phyloP scores from a whole-genome alignment of 129 eudicot species.

The Helianthus annuus region DNA sequence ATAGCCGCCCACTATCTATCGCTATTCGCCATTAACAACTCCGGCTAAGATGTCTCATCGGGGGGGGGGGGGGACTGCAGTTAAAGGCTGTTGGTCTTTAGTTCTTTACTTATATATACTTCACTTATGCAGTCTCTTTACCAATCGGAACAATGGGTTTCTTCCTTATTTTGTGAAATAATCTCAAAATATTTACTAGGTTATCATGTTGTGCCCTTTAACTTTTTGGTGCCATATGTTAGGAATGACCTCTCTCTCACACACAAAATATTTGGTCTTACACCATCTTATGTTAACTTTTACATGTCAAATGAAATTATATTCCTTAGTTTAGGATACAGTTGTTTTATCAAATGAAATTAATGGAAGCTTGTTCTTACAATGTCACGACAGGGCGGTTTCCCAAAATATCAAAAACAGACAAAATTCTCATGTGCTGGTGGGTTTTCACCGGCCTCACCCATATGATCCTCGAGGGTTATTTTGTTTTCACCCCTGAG shows the following conservation, averaged over 20 bases:
- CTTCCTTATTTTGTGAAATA: constrained; percentile 5
- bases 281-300: constrained; percentile 8
- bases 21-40: no score
- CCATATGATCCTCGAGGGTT: constrained; percentile 89
- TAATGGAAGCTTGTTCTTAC: constrained; percentile 9
- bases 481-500: constrained; percentile 80
- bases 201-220: background rate
- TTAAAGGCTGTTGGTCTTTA: constrained; percentile 15
- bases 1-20: no score
- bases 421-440: constrained; percentile 92
- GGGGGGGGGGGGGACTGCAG: background rate
- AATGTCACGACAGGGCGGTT: constrained; percentile 47
- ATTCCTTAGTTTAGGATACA: background rate
- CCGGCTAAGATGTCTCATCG: no score
- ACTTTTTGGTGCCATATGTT: background rate
- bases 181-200: background rate
- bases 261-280: background rate
- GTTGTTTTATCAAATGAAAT: background rate
- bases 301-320: background rate
- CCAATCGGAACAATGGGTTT: background rate
- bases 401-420: constrained; percentile 55
- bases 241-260: background rate
- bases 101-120: constrained; percentile 13
- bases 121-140: background rate
- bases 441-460: constrained; percentile 91